phyloP scores from a whole-genome alignment of 805 yeast species.

The Saccharomycopsis oosterbeekiorum region DNA sequence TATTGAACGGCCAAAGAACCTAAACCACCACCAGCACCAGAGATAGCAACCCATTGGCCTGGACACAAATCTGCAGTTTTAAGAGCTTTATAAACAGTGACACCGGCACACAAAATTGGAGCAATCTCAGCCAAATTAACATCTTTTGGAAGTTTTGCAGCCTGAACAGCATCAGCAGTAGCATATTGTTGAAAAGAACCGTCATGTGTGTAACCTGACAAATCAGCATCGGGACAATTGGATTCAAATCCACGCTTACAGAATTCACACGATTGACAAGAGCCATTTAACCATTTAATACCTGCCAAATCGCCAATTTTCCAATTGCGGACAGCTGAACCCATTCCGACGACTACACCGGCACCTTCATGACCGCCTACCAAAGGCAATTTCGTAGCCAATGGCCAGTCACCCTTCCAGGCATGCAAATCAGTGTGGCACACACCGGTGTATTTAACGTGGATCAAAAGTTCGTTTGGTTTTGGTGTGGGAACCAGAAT shows the following conservation, averaged over 20 bases:
- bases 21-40: constrained; percentile 77
- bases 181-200: constrained; percentile 90
- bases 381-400: constrained; percentile 60
- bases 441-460: constrained; percentile 82
- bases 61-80: constrained; percentile 63
- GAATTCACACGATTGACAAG: constrained; percentile 69
- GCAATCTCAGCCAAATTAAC: constrained; percentile 68
- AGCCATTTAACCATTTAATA: constrained; percentile 73
- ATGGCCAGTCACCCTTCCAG: constrained; percentile 91
- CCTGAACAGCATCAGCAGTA: constrained; percentile 80
- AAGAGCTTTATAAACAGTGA: constrained; percentile 84
- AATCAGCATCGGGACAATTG: constrained; percentile 57
- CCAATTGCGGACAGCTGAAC: constrained; percentile 57
- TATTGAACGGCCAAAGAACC: constrained; percentile 68
- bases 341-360: constrained; percentile 73
- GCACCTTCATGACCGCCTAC: constrained; percentile 92
- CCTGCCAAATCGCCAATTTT: constrained; percentile 77
- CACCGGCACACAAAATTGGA: constrained; percentile 85
- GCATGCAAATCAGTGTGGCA: constrained; percentile 94
- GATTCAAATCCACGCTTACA: constrained; percentile 62
- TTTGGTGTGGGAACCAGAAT: constrained; percentile 75
- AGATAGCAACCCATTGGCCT: constrained; percentile 68
- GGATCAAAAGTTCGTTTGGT: constrained; percentile 66
- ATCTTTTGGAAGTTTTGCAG: constrained; percentile 67
- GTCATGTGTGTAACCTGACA: constrained; percentile 83